Percentiles rank a stretch among this genome's conserved stretches.
These are phyloP conservation scores for Pythium biforme DNA, from an alignment of 352 stramenopile genomes.

Conservation along the genomic window DNA sequence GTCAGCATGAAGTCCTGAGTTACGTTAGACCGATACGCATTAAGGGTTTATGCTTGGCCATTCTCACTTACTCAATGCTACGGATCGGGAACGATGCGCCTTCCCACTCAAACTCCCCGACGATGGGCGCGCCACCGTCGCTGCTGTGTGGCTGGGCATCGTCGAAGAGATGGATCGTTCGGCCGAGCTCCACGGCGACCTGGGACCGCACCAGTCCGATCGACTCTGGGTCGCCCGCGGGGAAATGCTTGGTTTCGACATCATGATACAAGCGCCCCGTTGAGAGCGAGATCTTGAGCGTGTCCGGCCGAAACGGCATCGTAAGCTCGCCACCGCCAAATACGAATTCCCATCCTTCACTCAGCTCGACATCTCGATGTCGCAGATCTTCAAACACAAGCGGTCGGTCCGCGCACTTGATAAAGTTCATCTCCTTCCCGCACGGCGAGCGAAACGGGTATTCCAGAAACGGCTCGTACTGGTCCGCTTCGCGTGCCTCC, in stretches of 20 bases:
- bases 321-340: conserved; percentile 58
- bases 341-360: conserved; percentile 40
- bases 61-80: conserved; percentile 27
- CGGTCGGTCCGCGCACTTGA: conserved; percentile 80
- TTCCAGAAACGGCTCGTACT: conserved; percentile 46
- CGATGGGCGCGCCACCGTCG: conserved; percentile 17
- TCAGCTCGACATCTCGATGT: conserved; percentile 18
- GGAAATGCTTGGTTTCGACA: conserved; percentile 48
- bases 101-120: conserved; percentile 63
- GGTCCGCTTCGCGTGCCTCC: conserved; percentile 6
- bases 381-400: conserved; percentile 74
- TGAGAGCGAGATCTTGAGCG: conserved; percentile 57
- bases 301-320: conserved; percentile 52
- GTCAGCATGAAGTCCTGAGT: too few relatives aligned
- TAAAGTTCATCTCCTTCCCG: conserved; percentile 85
- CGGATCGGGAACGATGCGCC: conserved; percentile 37
- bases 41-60: background rate
- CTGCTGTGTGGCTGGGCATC: background rate
- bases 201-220: conserved; percentile 70
- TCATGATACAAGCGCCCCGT: conserved; percentile 77
- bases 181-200: conserved; percentile 65
- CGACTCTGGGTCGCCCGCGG: conserved; percentile 27
- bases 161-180: conserved; percentile 52
- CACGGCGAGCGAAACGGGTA: conserved; percentile 75
- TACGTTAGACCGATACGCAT: too few relatives aligned